These are phyloP conservation scores for Cyclocybe aegerita DNA, from an alignment of 768 basidiomycete genomes.

Conservation along the genomic window DNA sequence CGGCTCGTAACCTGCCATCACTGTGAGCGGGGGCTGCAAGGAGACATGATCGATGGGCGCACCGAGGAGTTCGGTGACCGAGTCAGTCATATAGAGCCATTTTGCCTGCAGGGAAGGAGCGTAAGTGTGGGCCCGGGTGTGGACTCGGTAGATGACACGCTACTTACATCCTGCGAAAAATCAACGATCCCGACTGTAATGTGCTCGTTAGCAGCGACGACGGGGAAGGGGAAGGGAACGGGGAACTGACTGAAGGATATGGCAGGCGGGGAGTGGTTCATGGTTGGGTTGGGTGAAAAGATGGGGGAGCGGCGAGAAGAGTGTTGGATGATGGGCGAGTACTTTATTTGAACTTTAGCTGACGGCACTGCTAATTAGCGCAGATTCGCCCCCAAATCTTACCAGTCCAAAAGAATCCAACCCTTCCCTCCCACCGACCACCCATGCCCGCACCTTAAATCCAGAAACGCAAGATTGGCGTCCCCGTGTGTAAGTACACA, in stretches of 20 bases:
- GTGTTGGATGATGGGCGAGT: constrained; percentile 5
- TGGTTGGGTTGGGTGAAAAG: constrained; percentile 30
- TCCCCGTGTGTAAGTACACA: too few species aligned
- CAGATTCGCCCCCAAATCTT: constrained; percentile 5
- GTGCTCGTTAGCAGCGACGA: neutral
- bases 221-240: constrained; percentile 2
- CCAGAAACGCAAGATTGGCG: too few species aligned
- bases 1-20: constrained; percentile 64
- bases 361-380: constrained; percentile 9
- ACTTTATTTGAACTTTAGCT: constrained; percentile 4
- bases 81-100: constrained; percentile 69
- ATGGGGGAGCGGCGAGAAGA: constrained; percentile 11
- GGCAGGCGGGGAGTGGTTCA: constrained; percentile 46
- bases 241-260: constrained; percentile 73
- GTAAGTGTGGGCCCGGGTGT: constrained; percentile 1
- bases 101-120: constrained; percentile 41
- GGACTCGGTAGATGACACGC: neutral
- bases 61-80: constrained; percentile 67
- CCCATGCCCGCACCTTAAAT: too few species aligned
- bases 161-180: constrained; percentile 67
- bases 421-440: too few species aligned
- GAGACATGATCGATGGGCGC: constrained; percentile 2
- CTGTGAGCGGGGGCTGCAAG: neutral
- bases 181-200: constrained; percentile 74
- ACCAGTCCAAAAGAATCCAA: too few species aligned